Percentiles rank a stretch among this genome's conserved stretches.
These are phyloP conservation scores for Saposhnikovia divaricata DNA, from an alignment of 129 eudicot species.

Conservation along the genomic window DNA sequence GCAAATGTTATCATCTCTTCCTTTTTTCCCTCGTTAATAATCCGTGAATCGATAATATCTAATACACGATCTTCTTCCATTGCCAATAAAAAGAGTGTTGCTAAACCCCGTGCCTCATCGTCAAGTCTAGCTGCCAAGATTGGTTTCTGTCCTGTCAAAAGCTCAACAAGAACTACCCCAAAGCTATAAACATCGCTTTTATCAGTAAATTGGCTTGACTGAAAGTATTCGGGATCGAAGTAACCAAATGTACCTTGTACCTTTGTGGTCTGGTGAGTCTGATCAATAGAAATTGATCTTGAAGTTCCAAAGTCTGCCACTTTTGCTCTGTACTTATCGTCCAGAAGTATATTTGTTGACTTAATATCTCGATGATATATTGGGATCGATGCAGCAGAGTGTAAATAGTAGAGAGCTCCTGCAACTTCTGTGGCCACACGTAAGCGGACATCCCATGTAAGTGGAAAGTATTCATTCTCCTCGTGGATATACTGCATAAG, in stretches of 20 bases:
- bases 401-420: background rate
- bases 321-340: background rate
- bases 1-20: background rate
- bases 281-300: background rate
- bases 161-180: background rate
- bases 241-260: background rate
- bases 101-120: background rate
- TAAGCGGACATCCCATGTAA: background rate
- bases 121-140: background rate
- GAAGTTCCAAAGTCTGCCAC: background rate
- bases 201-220: background rate
- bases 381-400: background rate
- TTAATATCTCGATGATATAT: background rate
- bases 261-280: background rate
- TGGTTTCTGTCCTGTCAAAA: background rate
- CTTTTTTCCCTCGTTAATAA: background rate
- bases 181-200: background rate
- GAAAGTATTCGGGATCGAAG: background rate
- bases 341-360: background rate
- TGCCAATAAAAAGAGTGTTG: background rate
- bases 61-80: background rate
- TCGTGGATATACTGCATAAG: background rate
- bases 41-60: background rate
- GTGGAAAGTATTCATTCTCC: background rate
- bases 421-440: background rate